These are phyloP conservation scores for Blastocystis sp. DNA, from an alignment of 352 stramenopile genomes.

Conservation along the genomic window DNA sequence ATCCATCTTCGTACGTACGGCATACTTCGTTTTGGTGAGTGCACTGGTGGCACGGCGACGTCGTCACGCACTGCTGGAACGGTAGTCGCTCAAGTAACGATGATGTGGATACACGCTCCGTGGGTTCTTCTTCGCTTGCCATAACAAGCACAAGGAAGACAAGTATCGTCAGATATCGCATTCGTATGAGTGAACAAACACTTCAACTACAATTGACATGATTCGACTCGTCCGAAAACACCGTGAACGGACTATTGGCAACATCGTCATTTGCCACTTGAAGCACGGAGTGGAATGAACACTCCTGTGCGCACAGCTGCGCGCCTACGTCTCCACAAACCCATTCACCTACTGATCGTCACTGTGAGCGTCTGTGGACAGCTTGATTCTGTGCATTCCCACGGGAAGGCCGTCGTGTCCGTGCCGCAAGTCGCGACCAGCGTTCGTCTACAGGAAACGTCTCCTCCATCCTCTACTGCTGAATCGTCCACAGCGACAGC, in stretches of 20 bases:
- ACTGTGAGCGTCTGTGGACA: not conserved
- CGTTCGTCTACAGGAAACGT: not conserved
- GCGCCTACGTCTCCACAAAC: not conserved
- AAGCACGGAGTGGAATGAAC: not conserved
- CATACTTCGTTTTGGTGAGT: not conserved
- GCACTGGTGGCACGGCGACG: not conserved
- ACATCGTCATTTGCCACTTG: not conserved
- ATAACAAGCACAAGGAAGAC: not conserved
- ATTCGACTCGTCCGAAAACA: not conserved
- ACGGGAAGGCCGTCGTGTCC: not conserved
- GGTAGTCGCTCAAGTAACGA: not conserved
- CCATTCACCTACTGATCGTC: not conserved
- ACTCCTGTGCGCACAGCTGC: not conserved
- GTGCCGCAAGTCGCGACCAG: not conserved
- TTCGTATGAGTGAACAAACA: not conserved
- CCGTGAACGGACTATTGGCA: not conserved
- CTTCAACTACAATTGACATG: not conserved
- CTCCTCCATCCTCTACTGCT: not conserved
- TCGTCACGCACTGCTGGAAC: not conserved
- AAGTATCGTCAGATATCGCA: not conserved
- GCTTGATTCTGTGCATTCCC: not conserved
- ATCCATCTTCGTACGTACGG: not conserved
- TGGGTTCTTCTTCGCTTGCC: not conserved
- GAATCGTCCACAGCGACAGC: not conserved
- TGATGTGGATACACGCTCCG: not conserved